These are phyloP conservation scores for Fusarium napiforme DNA, from an alignment of 2,329 filamentous ascomycete species.

Conservation along the genomic window DNA sequence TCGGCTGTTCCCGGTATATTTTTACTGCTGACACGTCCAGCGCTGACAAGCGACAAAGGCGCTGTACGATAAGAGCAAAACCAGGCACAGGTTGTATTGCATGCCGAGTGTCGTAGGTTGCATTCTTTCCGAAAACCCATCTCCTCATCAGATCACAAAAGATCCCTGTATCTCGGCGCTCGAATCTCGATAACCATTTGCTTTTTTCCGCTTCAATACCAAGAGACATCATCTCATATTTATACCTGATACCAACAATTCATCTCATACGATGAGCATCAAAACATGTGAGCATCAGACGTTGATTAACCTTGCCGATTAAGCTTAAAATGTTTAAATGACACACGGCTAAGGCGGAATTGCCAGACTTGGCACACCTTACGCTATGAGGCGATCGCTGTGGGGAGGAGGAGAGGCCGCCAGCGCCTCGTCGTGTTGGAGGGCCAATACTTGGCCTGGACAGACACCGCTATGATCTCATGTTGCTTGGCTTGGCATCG, in stretches of 20 bases:
- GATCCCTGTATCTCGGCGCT: neutral
- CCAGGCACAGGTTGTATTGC: neutral
- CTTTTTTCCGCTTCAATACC: neutral
- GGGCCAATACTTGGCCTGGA: conserved; percentile 9
- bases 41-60: neutral
- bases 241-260: neutral
- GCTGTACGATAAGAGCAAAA: neutral
- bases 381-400: conserved; percentile 10
- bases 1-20: conserved; percentile 3
- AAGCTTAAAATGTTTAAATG: conserved; percentile 23
- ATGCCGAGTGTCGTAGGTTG: neutral
- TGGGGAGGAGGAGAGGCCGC: conserved; percentile 20
- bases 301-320: conserved; percentile 19
- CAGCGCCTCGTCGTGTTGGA: conserved; percentile 7
- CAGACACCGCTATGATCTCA: conserved; percentile 23
- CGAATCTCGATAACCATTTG: neutral
- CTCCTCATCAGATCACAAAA: neutral
- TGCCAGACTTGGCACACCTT: conserved; percentile 7
- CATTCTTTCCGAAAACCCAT: conserved; percentile 8
- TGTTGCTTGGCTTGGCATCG: conserved; percentile 29
- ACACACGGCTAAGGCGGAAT: conserved; percentile 25
- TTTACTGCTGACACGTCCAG: neutral
- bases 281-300: neutral
- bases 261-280: neutral
- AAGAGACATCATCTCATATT: neutral